Percentiles rank a stretch among this genome's conserved stretches.
Conservation (phyloP, 2,329 filamentous ascomycete genomes). For the Scolecobasidium constrictum region DNA sequence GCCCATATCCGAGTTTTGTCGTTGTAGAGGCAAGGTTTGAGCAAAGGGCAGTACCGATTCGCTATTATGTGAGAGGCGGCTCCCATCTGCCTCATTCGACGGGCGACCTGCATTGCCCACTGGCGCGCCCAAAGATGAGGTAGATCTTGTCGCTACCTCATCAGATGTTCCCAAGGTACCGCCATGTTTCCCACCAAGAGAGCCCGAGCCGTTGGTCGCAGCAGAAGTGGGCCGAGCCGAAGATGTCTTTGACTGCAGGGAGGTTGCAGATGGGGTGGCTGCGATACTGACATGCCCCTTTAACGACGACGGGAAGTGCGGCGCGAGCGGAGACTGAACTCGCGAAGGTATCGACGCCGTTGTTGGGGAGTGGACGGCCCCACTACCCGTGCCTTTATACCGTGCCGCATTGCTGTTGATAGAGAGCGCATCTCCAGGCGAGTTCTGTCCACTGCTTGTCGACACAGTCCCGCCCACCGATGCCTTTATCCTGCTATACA, state of each 20-base stretch:
- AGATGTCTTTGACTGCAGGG: not conserved
- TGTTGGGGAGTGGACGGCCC: conserved; percentile 23
- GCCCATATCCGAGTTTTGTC: not conserved
- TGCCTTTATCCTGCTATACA: conserved; percentile 77
- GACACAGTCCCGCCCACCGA: conserved; percentile 59
- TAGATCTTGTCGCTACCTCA: no score
- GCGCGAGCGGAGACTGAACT: conserved; percentile 26
- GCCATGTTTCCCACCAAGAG: no score
- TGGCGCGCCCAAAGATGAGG: no score
- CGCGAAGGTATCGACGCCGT: conserved; percentile 22
- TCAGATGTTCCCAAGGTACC: no score
- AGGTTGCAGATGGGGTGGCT: not conserved
- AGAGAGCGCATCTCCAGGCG: conserved; percentile 16
- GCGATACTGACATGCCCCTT: not conserved
- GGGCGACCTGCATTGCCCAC: no score
- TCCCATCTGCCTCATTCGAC: no score
- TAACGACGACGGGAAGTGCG: conserved; percentile 20
- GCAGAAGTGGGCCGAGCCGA: not conserved
- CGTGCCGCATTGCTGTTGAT: conserved; percentile 14
- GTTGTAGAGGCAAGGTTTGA: not conserved
- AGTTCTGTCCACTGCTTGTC: conserved; percentile 17
- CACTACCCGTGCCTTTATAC: not conserved
- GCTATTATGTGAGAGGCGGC: no score
- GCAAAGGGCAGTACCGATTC: not conserved
- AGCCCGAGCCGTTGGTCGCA: not conserved